Percentiles rank a stretch among this genome's conserved stretches.
Conservation (phyloP, 768 basidiomycete genomes). For the Lactarius vividus region DNA sequence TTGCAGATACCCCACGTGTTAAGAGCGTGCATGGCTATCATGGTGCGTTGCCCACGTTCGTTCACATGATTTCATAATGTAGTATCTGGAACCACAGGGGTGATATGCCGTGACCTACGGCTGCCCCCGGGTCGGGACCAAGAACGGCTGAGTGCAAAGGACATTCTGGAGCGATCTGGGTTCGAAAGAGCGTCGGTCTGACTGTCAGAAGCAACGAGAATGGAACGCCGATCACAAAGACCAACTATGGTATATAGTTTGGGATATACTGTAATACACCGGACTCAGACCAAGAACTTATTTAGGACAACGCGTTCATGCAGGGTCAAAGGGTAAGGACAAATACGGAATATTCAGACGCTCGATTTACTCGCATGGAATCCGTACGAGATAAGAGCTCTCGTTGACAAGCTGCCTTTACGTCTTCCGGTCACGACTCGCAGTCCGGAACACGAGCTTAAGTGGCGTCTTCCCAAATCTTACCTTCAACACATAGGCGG, state of each 20-base stretch:
- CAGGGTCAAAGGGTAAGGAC: background rate
- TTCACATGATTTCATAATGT: constrained; percentile 57
- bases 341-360: background rate
- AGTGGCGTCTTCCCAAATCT: background rate
- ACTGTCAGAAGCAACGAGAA: background rate
- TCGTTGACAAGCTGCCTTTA: constrained; percentile 22
- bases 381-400: background rate
- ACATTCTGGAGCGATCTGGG: background rate
- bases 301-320: background rate
- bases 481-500: constrained; percentile 23
- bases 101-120: constrained; percentile 3
- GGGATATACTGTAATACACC: background rate
- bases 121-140: background rate
- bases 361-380: background rate
- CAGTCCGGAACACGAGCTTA: background rate
- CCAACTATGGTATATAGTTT: background rate
- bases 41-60: constrained; percentile 49
- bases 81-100: constrained; percentile 49
- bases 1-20: constrained; percentile 67
- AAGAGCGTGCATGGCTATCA: constrained; percentile 71
- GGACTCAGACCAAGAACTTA: background rate
- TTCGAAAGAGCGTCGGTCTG: background rate
- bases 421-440: background rate
- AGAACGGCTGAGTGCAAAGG: background rate
- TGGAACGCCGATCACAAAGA: background rate